Evolutionary conservation across 257 asterid species (phyloP), one percentile per base, ranked within the genome.

Genomic region (Linderniella brevidens): DNA sequence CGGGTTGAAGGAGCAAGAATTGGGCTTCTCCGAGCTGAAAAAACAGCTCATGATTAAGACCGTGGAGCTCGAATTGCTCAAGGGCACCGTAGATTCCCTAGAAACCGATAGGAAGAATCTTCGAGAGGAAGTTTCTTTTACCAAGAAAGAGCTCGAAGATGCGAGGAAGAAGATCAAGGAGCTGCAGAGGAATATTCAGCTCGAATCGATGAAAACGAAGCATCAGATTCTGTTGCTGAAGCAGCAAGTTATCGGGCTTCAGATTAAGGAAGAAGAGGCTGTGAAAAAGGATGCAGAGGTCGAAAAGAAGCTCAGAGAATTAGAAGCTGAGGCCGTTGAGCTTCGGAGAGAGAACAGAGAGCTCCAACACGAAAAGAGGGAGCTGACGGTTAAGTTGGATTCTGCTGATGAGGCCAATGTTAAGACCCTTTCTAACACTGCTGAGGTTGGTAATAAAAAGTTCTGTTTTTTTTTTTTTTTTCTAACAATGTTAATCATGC

Each of bases 311-410:
- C 78, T 79, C 49, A 85, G 75, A 68, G 93, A 77, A 62, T 41
- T 90, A 68, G 96, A 84, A 55, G 87, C 84, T 35, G 96, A 77
- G 56, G 93, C 78, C 37, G 67, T 85, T 76, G 98, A 90, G 70
- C 80, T 90, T 11, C 85, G 76, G 76, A 73, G 96, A 67, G 73
- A 70, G 78, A 90, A 85, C 68, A 90, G 62, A 69, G 98, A 90
- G 65, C 94, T 90, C 63, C 98, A 81, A 63, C 73, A 76, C 52
- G 98, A 90, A 61, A 85, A 85, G 67, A 68, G 98, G 69, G 96
- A 90, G 48, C 58, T 90, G 37, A 41, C 61, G 7, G 68, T 85
- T 48, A 90, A 90, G 69, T 69, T 85, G 0, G 93, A 79, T n/a
- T n/a, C n/a, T 60, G 62, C 93, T 46, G 77, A 92, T 11, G 92